Conservation (phyloP, 345 rosid species). For the Linum trigynum region DNA sequence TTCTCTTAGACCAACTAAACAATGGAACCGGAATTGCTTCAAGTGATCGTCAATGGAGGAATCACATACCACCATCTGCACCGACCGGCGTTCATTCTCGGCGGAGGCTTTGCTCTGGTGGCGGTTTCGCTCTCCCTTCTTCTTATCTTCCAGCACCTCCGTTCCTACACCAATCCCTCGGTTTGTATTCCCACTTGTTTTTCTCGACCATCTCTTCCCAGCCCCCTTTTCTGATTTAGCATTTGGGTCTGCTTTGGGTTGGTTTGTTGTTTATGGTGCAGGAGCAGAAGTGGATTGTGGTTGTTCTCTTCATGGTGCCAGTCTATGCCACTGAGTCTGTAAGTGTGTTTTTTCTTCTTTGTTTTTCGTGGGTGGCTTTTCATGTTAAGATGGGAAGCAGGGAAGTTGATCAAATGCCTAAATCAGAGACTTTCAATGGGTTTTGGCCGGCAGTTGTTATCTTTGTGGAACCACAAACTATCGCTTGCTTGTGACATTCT, state of each 20-base stretch:
- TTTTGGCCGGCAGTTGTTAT: slow-evolving; percentile 37
- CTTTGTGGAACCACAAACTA: slow-evolving; percentile 47
- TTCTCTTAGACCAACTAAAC: neutral
- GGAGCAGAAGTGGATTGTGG: slow-evolving; percentile 93
- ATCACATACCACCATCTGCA: neutral
- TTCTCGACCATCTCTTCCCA: neutral
- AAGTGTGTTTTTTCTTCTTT: slow-evolving; percentile 18
- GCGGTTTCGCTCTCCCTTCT: neutral
- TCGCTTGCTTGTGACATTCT: slow-evolving; percentile 69
- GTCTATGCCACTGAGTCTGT: slow-evolving; percentile 80
- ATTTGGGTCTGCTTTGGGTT: neutral
- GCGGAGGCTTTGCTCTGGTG: neutral
- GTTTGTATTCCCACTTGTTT: neutral
- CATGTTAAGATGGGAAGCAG: neutral
- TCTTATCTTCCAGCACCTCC: slow-evolving; percentile 2
- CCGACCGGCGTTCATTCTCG: neutral
- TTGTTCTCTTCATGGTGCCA: slow-evolving; percentile 75
- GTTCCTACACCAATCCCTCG: slow-evolving; percentile 1
- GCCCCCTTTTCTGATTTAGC: no score
- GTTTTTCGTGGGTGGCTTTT: neutral
- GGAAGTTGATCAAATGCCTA: neutral
- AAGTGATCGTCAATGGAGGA: neutral
- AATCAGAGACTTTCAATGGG: neutral
- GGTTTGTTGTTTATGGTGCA: slow-evolving; percentile 12
- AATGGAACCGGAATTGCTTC: neutral